These are phyloP conservation scores for Lyophyllum shimeji DNA, from an alignment of 768 basidiomycete genomes.

Conservation along the genomic window DNA sequence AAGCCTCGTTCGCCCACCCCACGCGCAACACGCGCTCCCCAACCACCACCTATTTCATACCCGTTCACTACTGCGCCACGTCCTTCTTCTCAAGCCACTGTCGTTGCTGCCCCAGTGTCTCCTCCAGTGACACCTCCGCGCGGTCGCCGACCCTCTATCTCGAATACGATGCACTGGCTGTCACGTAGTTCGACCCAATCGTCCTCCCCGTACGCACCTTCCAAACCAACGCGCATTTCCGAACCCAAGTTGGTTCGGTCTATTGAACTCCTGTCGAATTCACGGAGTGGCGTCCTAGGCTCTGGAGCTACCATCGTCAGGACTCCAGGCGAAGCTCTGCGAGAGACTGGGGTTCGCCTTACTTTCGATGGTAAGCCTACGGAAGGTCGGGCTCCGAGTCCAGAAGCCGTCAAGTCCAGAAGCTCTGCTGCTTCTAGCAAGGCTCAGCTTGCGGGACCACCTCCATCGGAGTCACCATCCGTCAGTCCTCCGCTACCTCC, in stretches of 20 bases:
- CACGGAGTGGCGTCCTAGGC: constrained; percentile 57
- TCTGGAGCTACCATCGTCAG: constrained; percentile 73
- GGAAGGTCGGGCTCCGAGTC: constrained; percentile 9
- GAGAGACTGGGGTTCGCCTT: constrained; percentile 45
- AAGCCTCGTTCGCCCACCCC: constrained; percentile 30
- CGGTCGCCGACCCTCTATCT: constrained; percentile 35
- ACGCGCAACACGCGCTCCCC: constrained; percentile 25
- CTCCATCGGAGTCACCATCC: constrained; percentile 27
- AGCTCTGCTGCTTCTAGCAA: constrained; percentile 13
- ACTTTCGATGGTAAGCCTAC: constrained; percentile 26
- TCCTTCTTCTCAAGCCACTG: constrained; percentile 23
- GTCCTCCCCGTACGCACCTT: constrained; percentile 29
- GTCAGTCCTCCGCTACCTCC: constrained; percentile 59
- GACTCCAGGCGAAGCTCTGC: constrained; percentile 78
- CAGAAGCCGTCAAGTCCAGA: constrained; percentile 4
- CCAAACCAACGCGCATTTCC: constrained; percentile 37
- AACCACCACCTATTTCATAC: constrained; percentile 27
- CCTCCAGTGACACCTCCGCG: constrained; percentile 25
- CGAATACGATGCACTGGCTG: constrained; percentile 54
- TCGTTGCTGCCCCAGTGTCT: constrained; percentile 22
- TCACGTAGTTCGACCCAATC: constrained; percentile 38
- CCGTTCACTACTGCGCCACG: constrained; percentile 13
- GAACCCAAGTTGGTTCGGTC: constrained; percentile 45
- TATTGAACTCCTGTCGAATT: constrained; percentile 35
- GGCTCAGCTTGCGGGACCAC: constrained; percentile 4